These are phyloP conservation scores for Lentinula guzmanii DNA, from an alignment of 768 basidiomycete species.

Conservation along the genomic window DNA sequence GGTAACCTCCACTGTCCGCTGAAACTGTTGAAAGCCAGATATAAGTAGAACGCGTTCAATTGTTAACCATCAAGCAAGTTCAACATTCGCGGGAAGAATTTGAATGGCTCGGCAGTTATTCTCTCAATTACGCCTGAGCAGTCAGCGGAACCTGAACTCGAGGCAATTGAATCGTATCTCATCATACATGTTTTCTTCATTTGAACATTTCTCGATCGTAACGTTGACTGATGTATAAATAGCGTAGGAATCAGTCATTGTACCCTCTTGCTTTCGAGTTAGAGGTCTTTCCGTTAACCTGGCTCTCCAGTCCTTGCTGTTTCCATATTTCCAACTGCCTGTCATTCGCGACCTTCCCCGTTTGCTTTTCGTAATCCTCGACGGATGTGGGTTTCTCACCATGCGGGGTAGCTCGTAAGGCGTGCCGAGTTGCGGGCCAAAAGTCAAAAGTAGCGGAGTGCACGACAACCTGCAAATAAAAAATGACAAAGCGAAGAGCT, in stretches of 20 bases:
- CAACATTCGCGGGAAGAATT: not conserved
- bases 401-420: conserved; percentile 75
- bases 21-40: no score
- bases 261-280: conserved; percentile 44
- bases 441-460: conserved; percentile 84
- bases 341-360: conserved; percentile 68
- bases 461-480: conserved; percentile 47
- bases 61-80: no score
- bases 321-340: conserved; percentile 69
- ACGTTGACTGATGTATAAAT: no score
- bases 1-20: no score
- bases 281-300: conserved; percentile 23
- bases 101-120: not conserved
- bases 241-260: conserved; percentile 37
- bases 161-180: no score
- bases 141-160: not conserved
- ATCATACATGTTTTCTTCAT: no score
- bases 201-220: no score
- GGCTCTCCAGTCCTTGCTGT: conserved; percentile 46
- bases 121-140: no score
- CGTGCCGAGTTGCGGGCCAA: conserved; percentile 73
- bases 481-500: not conserved
- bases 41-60: no score
- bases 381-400: conserved; percentile 77
- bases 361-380: conserved; percentile 55